Conservation (phyloP, 2,329 filamentous ascomycete species). For the Diaporthe capsici region DNA sequence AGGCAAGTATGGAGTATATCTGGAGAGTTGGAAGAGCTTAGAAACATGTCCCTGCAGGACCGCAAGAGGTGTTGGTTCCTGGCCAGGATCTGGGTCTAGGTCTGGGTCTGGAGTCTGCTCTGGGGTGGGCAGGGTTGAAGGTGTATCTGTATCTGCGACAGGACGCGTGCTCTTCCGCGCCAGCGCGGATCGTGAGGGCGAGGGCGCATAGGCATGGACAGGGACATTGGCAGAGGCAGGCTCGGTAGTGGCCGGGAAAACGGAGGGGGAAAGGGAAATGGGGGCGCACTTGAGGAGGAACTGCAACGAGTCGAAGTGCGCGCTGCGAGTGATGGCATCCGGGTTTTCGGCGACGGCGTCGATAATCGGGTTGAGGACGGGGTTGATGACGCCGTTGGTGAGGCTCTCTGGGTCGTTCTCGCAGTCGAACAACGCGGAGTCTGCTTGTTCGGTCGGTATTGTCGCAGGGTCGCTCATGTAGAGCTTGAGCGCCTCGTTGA, state of each 20-base stretch:
- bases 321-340: slow-evolving; percentile 84
- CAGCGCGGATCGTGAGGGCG: neutral
- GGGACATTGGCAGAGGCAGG: neutral
- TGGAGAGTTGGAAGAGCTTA: slow-evolving; percentile 77
- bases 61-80: slow-evolving; percentile 17
- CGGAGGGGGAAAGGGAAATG: slow-evolving; percentile 58
- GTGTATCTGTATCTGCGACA: slow-evolving; percentile 16
- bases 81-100: slow-evolving; percentile 39
- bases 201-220: neutral
- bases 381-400: slow-evolving; percentile 83
- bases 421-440: slow-evolving; percentile 86
- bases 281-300: slow-evolving; percentile 95
- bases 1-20: slow-evolving; percentile 85
- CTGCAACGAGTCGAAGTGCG: slow-evolving; percentile 91
- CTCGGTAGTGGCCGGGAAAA: neutral
- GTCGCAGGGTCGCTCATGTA: slow-evolving; percentile 94
- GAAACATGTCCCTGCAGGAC: slow-evolving; percentile 64
- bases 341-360: slow-evolving; percentile 94
- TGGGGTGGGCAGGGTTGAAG: slow-evolving; percentile 33
- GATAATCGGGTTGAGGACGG: slow-evolving; percentile 90
- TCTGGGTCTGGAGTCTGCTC: slow-evolving; percentile 43
- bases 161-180: neutral
- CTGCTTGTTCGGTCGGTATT: slow-evolving; percentile 89
- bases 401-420: slow-evolving; percentile 91
- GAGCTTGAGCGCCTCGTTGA: slow-evolving; percentile 95